Evolutionary conservation across 73 alveolate genomes (phyloP).

Genomic region (Chromera velia): DNA sequence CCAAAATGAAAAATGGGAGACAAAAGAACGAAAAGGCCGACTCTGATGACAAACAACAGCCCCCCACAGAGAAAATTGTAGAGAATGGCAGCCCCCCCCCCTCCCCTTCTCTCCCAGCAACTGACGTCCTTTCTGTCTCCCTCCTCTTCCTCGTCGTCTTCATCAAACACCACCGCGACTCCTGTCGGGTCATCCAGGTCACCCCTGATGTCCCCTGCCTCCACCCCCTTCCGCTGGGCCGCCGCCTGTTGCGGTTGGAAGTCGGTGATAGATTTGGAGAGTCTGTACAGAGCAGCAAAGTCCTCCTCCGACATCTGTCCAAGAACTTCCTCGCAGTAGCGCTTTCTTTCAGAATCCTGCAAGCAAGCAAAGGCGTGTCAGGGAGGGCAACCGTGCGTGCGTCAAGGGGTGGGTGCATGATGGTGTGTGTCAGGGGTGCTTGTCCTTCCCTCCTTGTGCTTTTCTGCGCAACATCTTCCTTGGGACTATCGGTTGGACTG

Average conservation of each 20-base stretch:
- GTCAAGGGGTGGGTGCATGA: slow-evolving; percentile 30
- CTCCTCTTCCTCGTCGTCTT: slow-evolving; percentile 38
- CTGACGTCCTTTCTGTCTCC: background rate
- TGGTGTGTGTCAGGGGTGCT: slow-evolving; percentile 3
- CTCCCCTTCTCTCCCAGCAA: background rate
- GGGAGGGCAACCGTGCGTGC: background rate
- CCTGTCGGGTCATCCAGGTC: background rate
- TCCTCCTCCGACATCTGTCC: slow-evolving; percentile 58
- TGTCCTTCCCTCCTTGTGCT: too few species aligned
- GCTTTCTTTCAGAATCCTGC: background rate
- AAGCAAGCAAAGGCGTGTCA: background rate
- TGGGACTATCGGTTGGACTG: background rate
- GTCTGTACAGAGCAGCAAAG: slow-evolving; percentile 53
- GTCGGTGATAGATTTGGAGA: slow-evolving; percentile 72
- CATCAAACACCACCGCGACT: slow-evolving; percentile 39
- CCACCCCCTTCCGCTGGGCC: too few species aligned
- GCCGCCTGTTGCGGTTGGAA: slow-evolving; percentile 26
- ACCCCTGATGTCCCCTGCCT: background rate
- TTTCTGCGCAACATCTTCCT: background rate
- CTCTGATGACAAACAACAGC: background rate
- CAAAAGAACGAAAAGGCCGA: background rate
- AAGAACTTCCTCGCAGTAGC: slow-evolving; percentile 47
- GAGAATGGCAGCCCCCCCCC: background rate
- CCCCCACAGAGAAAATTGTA: background rate
- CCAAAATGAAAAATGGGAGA: too few species aligned